Base-by-base conservation (phyloP, 1,284 basidiomycete genomes). In the Sanghuangporus weigelae region DNA sequence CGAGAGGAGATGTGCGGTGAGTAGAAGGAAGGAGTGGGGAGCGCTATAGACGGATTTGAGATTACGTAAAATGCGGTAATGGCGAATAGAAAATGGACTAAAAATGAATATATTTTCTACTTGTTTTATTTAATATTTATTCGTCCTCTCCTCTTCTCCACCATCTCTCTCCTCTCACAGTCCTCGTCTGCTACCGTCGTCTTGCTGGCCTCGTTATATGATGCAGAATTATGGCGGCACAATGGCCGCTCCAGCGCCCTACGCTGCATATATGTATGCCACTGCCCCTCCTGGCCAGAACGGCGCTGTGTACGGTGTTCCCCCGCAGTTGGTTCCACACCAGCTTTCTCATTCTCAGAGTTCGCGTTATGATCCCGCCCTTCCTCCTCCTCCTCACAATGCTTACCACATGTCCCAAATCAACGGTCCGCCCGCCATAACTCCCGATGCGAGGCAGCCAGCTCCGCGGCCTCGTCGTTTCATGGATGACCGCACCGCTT, bases 401-500 rank as follows among this genome's bases (percentile, higher is more conserved):
- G 31, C 59, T 23, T 59, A 62, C 53, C 26, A 31, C 21, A 50
- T 62, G 21, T 21, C 60, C 3, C 40, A 50, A 36, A n/a, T 38
- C 38, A 36, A 16, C 31, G 58, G 50, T 16, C 57, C 38, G 14
- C 49, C 57, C 19, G 53, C 49, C 38, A 55, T 65, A 39, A 60
- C 60, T 21, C 44, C 50, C 12, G 54, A 60, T 16, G 50, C 50
- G n/a, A 48, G 56, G 11, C 48, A 42, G n/a, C 51, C 50, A 26
- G 50, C 54, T 1, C 53, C 50, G 12, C 54, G 64, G 7, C 60
- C 55, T 8, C 55, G 60, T 62, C 46, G 48, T 61, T 39, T 67
- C 71, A 16, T 14, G 21, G 48, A 35, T 59, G 57, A 69, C 60
- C 42, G 60, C 68, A 23, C 65, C 61, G n/a, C 39, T 12, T 53